Evolutionary conservation across 257 asterid species (phyloP).

Genomic region (Solanum raphanifolium): DNA sequence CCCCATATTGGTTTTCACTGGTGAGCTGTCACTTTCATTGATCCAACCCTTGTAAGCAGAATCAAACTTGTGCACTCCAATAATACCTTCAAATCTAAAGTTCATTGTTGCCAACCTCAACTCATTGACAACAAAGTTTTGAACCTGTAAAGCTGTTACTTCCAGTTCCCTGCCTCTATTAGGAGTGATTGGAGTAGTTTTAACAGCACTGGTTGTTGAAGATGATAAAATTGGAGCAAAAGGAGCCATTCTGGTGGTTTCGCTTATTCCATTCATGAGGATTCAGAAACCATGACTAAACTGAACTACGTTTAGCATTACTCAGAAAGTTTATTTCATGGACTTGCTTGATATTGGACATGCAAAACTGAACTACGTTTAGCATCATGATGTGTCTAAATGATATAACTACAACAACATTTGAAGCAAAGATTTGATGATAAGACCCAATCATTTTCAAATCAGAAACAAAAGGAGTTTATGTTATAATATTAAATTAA

Average conservation of each 20-base stretch:
- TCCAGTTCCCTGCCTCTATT: too few relatives aligned
- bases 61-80: constrained; percentile 74
- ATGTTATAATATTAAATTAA: too few relatives aligned
- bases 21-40: constrained; percentile 31
- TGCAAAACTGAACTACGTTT: background rate
- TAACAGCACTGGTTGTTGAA: background rate
- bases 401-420: background rate
- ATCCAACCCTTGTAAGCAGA: constrained; percentile 24
- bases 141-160: too few relatives aligned
- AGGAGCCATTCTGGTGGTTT: constrained; percentile 42
- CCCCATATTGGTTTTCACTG: constrained; percentile 64
- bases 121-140: too few relatives aligned
- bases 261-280: constrained; percentile 34
- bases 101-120: too few relatives aligned
- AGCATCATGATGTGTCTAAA: background rate
- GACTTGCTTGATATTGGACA: background rate
- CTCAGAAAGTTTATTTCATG: background rate
- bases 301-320: too few relatives aligned
- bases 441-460: background rate
- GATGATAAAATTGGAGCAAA: constrained; percentile 19
- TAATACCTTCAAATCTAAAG: constrained; percentile 59
- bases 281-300: background rate
- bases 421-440: background rate
- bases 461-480: background rate
- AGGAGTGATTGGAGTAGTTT: constrained; percentile 57